These are phyloP conservation scores for Metschnikowia hibisci DNA, from an alignment of 805 yeast species.

Conservation along the genomic window DNA sequence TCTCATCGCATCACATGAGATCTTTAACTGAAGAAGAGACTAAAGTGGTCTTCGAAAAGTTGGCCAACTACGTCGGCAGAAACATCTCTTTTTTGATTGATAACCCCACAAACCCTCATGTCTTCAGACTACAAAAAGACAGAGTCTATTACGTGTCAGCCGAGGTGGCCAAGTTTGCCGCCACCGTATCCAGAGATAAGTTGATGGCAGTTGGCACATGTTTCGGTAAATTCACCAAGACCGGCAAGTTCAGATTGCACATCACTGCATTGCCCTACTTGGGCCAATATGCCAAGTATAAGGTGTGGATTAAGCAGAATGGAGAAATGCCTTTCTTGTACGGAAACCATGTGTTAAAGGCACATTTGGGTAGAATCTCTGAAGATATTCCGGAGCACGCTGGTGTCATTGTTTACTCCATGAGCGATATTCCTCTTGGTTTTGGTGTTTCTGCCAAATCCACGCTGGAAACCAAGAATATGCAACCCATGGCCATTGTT, in stretches of 20 bases:
- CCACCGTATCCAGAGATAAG: constrained; percentile 83
- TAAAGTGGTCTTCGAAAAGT: constrained; percentile 89
- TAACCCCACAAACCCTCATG: constrained; percentile 83
- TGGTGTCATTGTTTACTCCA: constrained; percentile 86
- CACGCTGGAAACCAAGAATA: constrained; percentile 78
- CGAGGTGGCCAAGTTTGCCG: constrained; percentile 77
- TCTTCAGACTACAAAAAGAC: constrained; percentile 93
- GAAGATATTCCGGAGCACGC: constrained; percentile 98
- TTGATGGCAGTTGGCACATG: constrained; percentile 92
- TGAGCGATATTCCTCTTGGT: constrained; percentile 91
- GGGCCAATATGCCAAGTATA: constrained; percentile 85
- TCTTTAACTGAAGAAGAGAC: constrained; percentile 96
- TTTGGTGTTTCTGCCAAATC: constrained; percentile 94
- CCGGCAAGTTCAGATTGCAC: constrained; percentile 93
- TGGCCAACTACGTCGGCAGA: constrained; percentile 95
- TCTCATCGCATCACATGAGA: constrained; percentile 56
- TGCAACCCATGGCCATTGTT: constrained; percentile 92
- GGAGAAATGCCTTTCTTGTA: constrained; percentile 98
- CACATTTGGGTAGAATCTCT: constrained; percentile 94
- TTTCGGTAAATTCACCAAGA: constrained; percentile 94
- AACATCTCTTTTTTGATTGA: constrained; percentile 86
- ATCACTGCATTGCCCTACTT: constrained; percentile 83
- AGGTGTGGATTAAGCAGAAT: constrained; percentile 92
- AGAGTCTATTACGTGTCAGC: constrained; percentile 92
- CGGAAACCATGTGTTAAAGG: constrained; percentile 94